Conservation (phyloP, 129 eudicot genomes). For the Lactuca sativa region DNA sequence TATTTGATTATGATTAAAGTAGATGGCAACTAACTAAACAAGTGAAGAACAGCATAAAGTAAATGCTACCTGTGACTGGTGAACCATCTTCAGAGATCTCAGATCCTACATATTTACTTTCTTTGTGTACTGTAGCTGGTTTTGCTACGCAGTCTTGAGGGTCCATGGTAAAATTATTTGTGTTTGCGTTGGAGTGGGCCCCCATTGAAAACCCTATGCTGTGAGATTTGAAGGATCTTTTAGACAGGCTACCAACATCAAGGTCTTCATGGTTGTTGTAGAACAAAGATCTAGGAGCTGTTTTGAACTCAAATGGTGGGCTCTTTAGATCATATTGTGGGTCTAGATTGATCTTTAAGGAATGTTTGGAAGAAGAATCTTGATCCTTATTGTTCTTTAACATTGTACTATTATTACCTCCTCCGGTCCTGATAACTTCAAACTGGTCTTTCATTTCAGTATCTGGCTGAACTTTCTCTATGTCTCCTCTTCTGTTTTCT, state of each 20-base stretch:
- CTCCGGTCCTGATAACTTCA: slow-evolving; percentile 28
- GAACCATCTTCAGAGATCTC: slow-evolving; percentile 60
- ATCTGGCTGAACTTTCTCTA: slow-evolving; percentile 33
- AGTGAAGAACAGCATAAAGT: slow-evolving; percentile 11
- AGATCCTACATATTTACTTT: slow-evolving; percentile 38
- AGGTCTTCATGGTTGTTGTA: slow-evolving; percentile 37
- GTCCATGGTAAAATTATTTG: slow-evolving; percentile 45
- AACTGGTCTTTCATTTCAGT: slow-evolving; percentile 27
- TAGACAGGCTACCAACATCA: slow-evolving; percentile 36
- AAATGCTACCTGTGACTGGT: slow-evolving; percentile 44
- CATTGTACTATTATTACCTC: slow-evolving; percentile 27
- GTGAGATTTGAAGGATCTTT: slow-evolving; percentile 34
- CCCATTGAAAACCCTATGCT: slow-evolving; percentile 34
- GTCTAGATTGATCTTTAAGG: slow-evolving; percentile 29
- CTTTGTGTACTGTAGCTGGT: slow-evolving; percentile 5
- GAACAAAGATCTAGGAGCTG: slow-evolving; percentile 41
- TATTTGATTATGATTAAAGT: slow-evolving; percentile 10
- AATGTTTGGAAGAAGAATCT: slow-evolving; percentile 32
- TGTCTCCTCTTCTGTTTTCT: slow-evolving; percentile 21
- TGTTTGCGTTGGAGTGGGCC: slow-evolving; percentile 30
- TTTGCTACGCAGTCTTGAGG: slow-evolving; percentile 34
- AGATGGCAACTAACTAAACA: slow-evolving; percentile 19
- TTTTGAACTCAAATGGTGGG: slow-evolving; percentile 45
- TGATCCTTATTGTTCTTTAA: slow-evolving; percentile 31
- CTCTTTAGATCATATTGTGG: slow-evolving; percentile 32